Conservation (phyloP, 306 rosid species). For the Parietaria judaica region DNA sequence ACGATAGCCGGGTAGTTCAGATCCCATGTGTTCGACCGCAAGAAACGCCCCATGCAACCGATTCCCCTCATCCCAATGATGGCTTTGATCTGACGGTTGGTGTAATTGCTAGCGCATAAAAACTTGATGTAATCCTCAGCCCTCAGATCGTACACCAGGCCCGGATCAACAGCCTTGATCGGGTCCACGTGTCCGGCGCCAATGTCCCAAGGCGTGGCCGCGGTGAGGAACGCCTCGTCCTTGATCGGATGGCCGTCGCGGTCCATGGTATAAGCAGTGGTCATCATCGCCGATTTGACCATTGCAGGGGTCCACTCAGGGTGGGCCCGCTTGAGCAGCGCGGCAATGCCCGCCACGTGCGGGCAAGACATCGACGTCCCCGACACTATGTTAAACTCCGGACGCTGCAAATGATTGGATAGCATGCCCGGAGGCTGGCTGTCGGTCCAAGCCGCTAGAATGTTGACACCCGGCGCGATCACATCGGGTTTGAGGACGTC, state of each 20-base stretch:
- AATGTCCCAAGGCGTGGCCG: neutral
- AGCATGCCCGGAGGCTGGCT: neutral
- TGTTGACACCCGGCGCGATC: conserved; percentile 19
- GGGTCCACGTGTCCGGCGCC: conserved; percentile 18
- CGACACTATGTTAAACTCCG: conserved; percentile 13
- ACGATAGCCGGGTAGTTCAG: too few relatives aligned
- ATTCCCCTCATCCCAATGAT: neutral
- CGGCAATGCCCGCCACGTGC: conserved; percentile 15
- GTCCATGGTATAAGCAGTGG: conserved; percentile 10
- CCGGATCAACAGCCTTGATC: conserved; percentile 10
- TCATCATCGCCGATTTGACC: conserved; percentile 22
- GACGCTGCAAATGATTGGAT: neutral
- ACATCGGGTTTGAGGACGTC: conserved; percentile 11
- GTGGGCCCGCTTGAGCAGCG: conserved; percentile 19
- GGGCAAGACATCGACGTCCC: conserved; percentile 24
- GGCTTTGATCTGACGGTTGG: neutral
- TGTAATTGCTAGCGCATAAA: conserved; percentile 10
- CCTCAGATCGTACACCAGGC: conserved; percentile 14
- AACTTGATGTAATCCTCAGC: conserved; percentile 16
- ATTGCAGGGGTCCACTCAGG: conserved; percentile 18
- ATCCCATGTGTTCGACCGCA: too few relatives aligned
- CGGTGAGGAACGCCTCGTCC: neutral
- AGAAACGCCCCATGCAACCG: neutral
- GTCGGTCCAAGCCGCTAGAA: conserved; percentile 20
- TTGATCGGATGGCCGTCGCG: neutral